Evolutionary conservation across 257 asterid genomes (phyloP).

Genomic region (Fraxinus quadrangulata): DNA sequence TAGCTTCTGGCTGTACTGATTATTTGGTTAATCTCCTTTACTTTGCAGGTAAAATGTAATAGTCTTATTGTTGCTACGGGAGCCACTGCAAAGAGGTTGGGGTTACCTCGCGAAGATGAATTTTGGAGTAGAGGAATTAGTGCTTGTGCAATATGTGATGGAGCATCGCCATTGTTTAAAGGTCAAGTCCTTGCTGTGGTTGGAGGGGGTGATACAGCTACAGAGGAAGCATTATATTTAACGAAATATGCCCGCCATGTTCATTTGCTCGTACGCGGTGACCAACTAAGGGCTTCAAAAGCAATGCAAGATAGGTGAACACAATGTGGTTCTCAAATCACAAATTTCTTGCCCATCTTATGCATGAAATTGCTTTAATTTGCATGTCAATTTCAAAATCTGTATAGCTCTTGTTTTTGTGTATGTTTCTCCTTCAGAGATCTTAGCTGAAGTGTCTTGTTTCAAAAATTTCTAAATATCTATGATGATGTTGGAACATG

Average conservation of each 20-base stretch:
- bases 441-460: background rate
- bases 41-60: slow-evolving; percentile 81
- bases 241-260: slow-evolving; percentile 98
- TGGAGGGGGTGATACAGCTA: slow-evolving; percentile 99
- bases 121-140: slow-evolving; percentile 99
- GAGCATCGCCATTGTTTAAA: slow-evolving; percentile 94
- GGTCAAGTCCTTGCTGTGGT: slow-evolving; percentile 97
- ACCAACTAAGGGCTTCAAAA: slow-evolving; percentile 89
- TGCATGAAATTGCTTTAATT: slow-evolving; percentile 1
- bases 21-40: background rate
- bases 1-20: background rate
- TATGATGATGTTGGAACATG: background rate
- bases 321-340: background rate
- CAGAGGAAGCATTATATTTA: slow-evolving; percentile 96
- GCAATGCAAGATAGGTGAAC: slow-evolving; percentile 98
- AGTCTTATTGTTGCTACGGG: slow-evolving; percentile 94
- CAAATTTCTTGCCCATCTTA: background rate
- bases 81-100: slow-evolving; percentile 83
- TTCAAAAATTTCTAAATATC: background rate
- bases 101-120: slow-evolving; percentile 89
- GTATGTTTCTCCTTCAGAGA: background rate
- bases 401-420: background rate
- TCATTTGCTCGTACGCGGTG: slow-evolving; percentile 92
- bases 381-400: background rate
- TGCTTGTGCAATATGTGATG: slow-evolving; percentile 99